These are phyloP conservation scores for Citeromyces matritensis DNA, from an alignment of 805 yeast species.

Conservation along the genomic window DNA sequence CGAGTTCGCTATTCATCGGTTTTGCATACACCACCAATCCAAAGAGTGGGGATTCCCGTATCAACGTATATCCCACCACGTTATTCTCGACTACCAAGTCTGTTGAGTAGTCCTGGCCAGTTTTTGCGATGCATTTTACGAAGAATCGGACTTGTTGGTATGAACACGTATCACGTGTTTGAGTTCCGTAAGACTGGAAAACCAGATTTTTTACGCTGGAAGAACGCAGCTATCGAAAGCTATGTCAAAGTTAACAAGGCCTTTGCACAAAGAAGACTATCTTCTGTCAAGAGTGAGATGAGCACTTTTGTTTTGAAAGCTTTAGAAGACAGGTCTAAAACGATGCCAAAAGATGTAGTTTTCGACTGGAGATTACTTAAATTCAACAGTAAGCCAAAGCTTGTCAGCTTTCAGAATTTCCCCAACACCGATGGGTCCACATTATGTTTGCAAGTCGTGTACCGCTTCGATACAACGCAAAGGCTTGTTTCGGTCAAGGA, in stretches of 20 bases:
- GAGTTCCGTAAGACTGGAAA: constrained; percentile 32
- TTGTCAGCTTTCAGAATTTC: constrained; percentile 50
- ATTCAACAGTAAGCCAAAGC: constrained; percentile 57
- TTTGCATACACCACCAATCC: constrained; percentile 5
- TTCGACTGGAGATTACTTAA: constrained; percentile 69
- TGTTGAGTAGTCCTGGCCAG: constrained; percentile 22
- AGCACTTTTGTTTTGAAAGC: constrained; percentile 55
- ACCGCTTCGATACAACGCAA: constrained; percentile 50
- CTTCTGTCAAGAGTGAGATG: constrained; percentile 24
- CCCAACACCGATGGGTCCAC: constrained; percentile 22
- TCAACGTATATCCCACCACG: constrained; percentile 36
- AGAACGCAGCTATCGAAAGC: constrained; percentile 66
- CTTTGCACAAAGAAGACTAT: constrained; percentile 49
- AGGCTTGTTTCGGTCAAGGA: constrained; percentile 32
- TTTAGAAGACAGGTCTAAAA: constrained; percentile 29
- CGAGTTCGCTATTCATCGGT: too few species aligned
- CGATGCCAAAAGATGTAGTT: constrained; percentile 40
- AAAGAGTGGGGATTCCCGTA: constrained; percentile 18
- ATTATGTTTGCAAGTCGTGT: constrained; percentile 31
- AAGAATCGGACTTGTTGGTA: constrained; percentile 50
- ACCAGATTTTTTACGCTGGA: constrained; percentile 66
- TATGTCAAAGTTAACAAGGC: constrained; percentile 71
- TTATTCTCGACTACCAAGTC: constrained; percentile 25
- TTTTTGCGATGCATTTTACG: constrained; percentile 34
- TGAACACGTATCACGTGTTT: constrained; percentile 42